Percentiles rank a stretch among this genome's conserved stretches.
These are phyloP conservation scores for Yarrowia sp. DNA, from an alignment of 805 yeast species.

Conservation along the genomic window DNA sequence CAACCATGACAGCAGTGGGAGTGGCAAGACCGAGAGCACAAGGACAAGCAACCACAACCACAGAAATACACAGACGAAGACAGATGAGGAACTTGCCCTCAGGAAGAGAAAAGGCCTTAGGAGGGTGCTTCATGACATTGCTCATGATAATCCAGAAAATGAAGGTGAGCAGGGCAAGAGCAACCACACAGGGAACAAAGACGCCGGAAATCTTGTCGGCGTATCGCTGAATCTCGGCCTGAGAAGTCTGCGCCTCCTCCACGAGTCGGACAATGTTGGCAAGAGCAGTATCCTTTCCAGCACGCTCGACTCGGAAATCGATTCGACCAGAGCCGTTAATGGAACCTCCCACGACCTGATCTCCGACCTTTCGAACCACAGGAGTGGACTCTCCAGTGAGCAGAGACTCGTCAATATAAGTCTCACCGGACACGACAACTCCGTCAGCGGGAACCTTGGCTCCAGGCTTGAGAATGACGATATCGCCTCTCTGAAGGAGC, in stretches of 20 bases:
- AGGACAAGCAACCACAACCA: constrained; percentile 97
- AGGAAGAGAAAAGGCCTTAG: constrained; percentile 56
- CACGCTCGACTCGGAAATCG: constrained; percentile 67
- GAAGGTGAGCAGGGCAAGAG: constrained; percentile 70
- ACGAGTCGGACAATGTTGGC: constrained; percentile 87
- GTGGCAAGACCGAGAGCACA: constrained; percentile 98
- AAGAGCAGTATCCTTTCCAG: constrained; percentile 86
- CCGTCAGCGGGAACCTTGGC: constrained; percentile 94
- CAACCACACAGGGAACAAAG: constrained; percentile 79
- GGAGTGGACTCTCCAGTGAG: constrained; percentile 92
- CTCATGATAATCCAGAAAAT: constrained; percentile 62
- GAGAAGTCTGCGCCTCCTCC: constrained; percentile 84
- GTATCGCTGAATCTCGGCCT: constrained; percentile 88
- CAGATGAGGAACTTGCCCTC: constrained; percentile 71
- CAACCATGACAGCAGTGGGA: constrained; percentile 99
- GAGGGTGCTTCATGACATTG: constrained; percentile 52
- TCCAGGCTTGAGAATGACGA: constrained; percentile 83
- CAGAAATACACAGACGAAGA: constrained; percentile 83
- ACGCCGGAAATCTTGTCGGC: constrained; percentile 86
- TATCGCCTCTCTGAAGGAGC: constrained; percentile 76
- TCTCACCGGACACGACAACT: constrained; percentile 70
- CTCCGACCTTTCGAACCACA: constrained; percentile 66
- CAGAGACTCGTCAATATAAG: constrained; percentile 87
- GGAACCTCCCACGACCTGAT: constrained; percentile 84
- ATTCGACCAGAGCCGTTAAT: constrained; percentile 80